Conservation (phyloP, 148 eudicot genomes). For the Camellia lanceoleosa region DNA sequence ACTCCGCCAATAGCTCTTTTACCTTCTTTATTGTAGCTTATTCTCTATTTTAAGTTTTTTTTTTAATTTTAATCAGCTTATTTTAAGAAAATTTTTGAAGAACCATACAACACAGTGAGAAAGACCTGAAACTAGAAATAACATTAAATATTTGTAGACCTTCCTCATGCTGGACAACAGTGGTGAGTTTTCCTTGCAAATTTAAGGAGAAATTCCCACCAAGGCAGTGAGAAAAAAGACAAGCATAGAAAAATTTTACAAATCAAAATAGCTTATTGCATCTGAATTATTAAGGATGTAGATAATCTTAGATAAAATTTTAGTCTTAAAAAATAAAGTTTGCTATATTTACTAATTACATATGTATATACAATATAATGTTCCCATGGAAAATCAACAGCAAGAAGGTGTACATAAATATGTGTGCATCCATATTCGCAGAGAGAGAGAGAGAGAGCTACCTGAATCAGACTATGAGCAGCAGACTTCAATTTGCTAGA, state of each 20-base stretch:
- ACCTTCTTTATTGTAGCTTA: too few relatives aligned
- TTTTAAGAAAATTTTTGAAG: too few relatives aligned
- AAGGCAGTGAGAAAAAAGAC: not conserved
- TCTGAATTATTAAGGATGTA: not conserved
- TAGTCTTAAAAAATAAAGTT: not conserved
- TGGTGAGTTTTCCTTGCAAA: too few relatives aligned
- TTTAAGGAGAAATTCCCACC: too few relatives aligned
- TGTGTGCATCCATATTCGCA: not conserved
- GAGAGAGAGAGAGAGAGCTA: constrained; percentile 25
- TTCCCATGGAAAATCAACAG: not conserved
- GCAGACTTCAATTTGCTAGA: constrained; percentile 63
- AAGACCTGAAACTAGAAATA: too few relatives aligned
- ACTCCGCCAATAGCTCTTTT: too few relatives aligned
- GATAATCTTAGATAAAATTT: not conserved
- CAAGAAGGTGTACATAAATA: not conserved
- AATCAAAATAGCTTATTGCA: not conserved
- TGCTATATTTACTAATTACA: not conserved
- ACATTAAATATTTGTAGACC: too few relatives aligned
- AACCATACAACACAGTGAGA: too few relatives aligned
- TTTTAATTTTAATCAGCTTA: too few relatives aligned
- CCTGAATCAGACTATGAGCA: constrained; percentile 98
- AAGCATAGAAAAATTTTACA: not conserved
- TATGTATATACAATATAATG: not conserved
- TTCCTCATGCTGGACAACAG: not conserved
- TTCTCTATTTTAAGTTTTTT: too few relatives aligned